These are phyloP conservation scores for Talaromyces proteolyticus DNA, from an alignment of 495 filamentous ascomycete species.

Conservation along the genomic window DNA sequence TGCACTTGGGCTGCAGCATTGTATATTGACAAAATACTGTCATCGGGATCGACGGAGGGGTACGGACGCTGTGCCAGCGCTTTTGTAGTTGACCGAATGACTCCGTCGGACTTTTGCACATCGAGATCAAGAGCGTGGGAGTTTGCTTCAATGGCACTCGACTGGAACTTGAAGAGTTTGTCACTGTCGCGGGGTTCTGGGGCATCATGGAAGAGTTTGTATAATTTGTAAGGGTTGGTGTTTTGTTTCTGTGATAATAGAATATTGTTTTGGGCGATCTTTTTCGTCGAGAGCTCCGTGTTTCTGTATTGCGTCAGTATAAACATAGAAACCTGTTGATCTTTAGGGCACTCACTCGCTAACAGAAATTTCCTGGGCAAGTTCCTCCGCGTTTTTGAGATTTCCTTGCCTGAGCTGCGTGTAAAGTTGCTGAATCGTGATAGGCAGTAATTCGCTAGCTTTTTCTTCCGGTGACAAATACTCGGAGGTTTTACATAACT, in stretches of 20 bases:
- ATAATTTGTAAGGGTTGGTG: slow-evolving; percentile 72
- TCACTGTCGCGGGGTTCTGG: slow-evolving; percentile 57
- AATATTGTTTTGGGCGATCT: slow-evolving; percentile 74
- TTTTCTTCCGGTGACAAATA: slow-evolving; percentile 82
- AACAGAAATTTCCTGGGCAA: slow-evolving; percentile 59
- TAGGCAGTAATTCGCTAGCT: slow-evolving; percentile 74
- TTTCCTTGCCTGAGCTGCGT: slow-evolving; percentile 69
- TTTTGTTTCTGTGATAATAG: slow-evolving; percentile 50
- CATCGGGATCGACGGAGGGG: slow-evolving; percentile 49
- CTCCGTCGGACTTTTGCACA: slow-evolving; percentile 69
- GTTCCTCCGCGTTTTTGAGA: slow-evolving; percentile 60
- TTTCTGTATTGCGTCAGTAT: slow-evolving; percentile 46
- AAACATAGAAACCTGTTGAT: slow-evolving; percentile 19
- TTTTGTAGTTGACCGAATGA: slow-evolving; percentile 59
- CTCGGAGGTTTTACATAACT: slow-evolving; percentile 77
- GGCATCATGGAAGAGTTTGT: slow-evolving; percentile 57
- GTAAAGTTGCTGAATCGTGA: slow-evolving; percentile 82
- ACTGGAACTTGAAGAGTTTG: slow-evolving; percentile 72
- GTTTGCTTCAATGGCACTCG: slow-evolving; percentile 62
- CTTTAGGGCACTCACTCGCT: slow-evolving; percentile 45
- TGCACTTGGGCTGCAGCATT: slow-evolving; percentile 73
- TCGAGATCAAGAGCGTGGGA: slow-evolving; percentile 67
- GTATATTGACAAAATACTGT: slow-evolving; percentile 64
- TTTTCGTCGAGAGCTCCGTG: slow-evolving; percentile 67
- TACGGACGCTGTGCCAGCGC: slow-evolving; percentile 46